phyloP scores from a whole-genome alignment of 805 yeast species.

The Yarrowia sp. region DNA sequence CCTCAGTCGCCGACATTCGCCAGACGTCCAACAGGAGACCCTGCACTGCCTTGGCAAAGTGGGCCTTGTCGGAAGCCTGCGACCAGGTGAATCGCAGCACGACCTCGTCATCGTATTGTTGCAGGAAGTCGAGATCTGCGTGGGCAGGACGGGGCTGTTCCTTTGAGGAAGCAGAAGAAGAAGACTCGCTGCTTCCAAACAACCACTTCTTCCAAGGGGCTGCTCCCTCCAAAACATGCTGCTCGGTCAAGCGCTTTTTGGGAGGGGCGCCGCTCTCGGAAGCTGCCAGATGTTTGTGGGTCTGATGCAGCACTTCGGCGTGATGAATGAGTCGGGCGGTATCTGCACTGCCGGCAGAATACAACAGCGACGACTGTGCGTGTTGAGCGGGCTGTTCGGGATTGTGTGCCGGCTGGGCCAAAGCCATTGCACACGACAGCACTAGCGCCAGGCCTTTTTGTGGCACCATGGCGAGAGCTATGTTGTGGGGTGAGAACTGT shows the following conservation, averaged over 20 bases:
- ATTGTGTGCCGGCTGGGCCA: slow-evolving; percentile 18
- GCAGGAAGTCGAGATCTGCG: slow-evolving; percentile 34
- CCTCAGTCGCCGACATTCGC: slow-evolving; percentile 29
- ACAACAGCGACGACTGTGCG: slow-evolving; percentile 12
- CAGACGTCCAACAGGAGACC: slow-evolving; percentile 34
- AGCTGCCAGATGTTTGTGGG: slow-evolving; percentile 13
- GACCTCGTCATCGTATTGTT: slow-evolving; percentile 43
- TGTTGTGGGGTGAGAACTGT: background rate
- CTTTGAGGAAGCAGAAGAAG: background rate
- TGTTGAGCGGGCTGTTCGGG: background rate
- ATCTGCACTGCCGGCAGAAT: slow-evolving; percentile 25
- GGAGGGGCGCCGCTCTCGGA: slow-evolving; percentile 26
- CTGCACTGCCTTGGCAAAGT: slow-evolving; percentile 31
- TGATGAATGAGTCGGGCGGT: slow-evolving; percentile 14
- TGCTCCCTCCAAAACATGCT: slow-evolving; percentile 25
- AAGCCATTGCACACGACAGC: slow-evolving; percentile 10
- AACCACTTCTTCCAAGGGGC: slow-evolving; percentile 19
- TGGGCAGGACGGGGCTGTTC: slow-evolving; percentile 28
- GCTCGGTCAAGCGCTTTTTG: slow-evolving; percentile 26
- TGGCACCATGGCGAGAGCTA: slow-evolving; percentile 18
- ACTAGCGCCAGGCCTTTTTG: slow-evolving; percentile 24
- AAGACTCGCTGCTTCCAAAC: background rate
- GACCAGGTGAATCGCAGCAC: slow-evolving; percentile 45
- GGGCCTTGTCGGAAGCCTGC: slow-evolving; percentile 27
- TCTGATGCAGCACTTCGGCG: slow-evolving; percentile 19